phyloP scores from a whole-genome alignment of 257 asterid species.

The Przewalskia tangutica region DNA sequence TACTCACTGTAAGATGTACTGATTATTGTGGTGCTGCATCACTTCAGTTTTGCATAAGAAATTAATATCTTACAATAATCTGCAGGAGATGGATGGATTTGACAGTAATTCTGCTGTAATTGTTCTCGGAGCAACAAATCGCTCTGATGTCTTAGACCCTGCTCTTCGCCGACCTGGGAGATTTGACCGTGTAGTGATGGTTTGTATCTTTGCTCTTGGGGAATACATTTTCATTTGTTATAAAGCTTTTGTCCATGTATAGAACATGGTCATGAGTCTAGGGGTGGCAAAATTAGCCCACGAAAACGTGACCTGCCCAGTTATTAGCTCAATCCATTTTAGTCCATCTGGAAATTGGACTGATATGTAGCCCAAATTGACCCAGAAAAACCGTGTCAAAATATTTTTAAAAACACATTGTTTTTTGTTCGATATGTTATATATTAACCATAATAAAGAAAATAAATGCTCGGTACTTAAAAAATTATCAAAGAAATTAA shows the following conservation, averaged over 20 bases:
- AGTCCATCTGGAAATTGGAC: too few relatives aligned
- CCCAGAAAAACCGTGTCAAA: too few relatives aligned
- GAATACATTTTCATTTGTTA: background rate
- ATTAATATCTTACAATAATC: conserved; percentile 1
- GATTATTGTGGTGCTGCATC: background rate
- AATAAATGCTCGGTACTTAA: too few relatives aligned
- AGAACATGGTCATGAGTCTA: background rate
- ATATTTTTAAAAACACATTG: too few relatives aligned
- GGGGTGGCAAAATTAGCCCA: too few relatives aligned
- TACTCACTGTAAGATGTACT: conserved; percentile 69
- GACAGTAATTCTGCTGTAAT: conserved; percentile 97
- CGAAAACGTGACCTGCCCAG: too few relatives aligned
- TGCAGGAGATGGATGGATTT: conserved; percentile 99
- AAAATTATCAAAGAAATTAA: too few relatives aligned
- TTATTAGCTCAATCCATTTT: too few relatives aligned
- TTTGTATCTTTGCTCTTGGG: conserved; percentile 14
- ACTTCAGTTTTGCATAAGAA: background rate
- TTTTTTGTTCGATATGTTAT: too few relatives aligned
- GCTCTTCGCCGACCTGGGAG: conserved; percentile 99
- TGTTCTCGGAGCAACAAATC: conserved; percentile 97
- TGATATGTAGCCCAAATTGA: too few relatives aligned
- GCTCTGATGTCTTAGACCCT: conserved; percentile 95
- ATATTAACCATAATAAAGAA: too few relatives aligned
- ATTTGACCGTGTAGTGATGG: conserved; percentile 96
- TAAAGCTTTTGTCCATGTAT: background rate